These are phyloP conservation scores for Platanus orientalis DNA, from an alignment of 164 flowering plant species.

Conservation along the genomic window DNA sequence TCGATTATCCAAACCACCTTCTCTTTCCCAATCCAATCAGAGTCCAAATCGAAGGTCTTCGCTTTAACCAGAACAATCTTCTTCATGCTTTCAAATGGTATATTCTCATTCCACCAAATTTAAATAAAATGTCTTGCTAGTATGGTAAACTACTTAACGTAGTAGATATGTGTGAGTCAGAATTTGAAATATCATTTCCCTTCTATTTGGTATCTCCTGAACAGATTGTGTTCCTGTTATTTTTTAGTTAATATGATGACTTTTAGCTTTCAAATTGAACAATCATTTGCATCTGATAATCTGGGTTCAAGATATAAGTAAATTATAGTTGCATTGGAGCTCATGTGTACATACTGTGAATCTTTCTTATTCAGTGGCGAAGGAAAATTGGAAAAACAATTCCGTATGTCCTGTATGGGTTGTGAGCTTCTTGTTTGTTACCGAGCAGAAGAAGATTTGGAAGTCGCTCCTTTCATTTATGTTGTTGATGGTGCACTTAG, in stretches of 20 bases:
- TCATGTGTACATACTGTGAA: conserved; percentile 17
- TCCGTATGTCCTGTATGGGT: conserved; percentile 83
- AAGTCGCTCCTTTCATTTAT: conserved; percentile 68
- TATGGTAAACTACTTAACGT: too few species aligned
- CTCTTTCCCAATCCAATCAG: too few species aligned
- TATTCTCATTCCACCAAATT: too few species aligned
- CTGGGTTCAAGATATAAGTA: conserved; percentile 17
- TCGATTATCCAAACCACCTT: too few species aligned
- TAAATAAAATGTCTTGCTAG: too few species aligned
- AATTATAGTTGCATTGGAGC: conserved; percentile 18
- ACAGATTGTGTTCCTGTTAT: too few species aligned
- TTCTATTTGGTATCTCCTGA: too few species aligned
- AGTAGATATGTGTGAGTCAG: too few species aligned
- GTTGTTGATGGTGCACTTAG: conserved; percentile 91
- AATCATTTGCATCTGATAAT: conserved; percentile 20
- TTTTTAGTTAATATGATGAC: neutral
- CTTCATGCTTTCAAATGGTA: too few species aligned
- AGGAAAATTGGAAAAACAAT: conserved; percentile 92
- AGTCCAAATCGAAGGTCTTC: too few species aligned
- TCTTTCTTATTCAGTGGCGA: conserved; percentile 64
- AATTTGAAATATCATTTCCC: too few species aligned
- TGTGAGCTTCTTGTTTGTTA: conserved; percentile 94
- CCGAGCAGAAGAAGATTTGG: conserved; percentile 84
- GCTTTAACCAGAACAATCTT: too few species aligned
- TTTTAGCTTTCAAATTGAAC: conserved; percentile 6